Evolutionary conservation across 805 yeast species (phyloP), one percentile per base, ranked within the genome.

Genomic region (Cyberlindnera bimundalis): DNA sequence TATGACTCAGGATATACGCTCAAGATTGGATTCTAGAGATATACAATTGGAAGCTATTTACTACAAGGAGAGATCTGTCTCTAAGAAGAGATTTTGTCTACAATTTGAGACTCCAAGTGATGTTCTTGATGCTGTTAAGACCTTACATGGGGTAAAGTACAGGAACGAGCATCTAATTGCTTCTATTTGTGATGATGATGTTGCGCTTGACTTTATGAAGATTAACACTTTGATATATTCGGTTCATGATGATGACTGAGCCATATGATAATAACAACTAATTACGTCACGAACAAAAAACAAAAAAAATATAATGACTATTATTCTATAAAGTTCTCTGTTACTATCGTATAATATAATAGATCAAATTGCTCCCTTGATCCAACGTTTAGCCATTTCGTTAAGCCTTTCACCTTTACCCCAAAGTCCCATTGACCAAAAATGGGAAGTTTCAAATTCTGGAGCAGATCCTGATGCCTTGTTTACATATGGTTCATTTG

Each of bases 341-440:
- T n/a, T n/a, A n/a, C n/a, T n/a, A n/a, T n/a, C n/a, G n/a, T n/a
- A n/a, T n/a, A n/a, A n/a, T n/a, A n/a, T n/a, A n/a, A n/a, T n/a
- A n/a, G n/a, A n/a, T n/a, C n/a, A n/a, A 14, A 24, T 42, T 17
- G 32, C 45, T 4, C 76, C 76, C 33, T 67, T 61, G 15, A 80
- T 67, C 88, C 87, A 81, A 27, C 67, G 59, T 37, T 64, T 67
- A 2, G 84, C 78, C 35, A 77, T 70, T 19, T 65, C 71, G 52
- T 70, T 74, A 6, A 77, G 40, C 35, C 69, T 58, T 19, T 59
- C 62, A 1, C 77, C 75, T 42, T 73, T 73, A 4, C 71, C 71
- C 87, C 87, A 81, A 12, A 60, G 44, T 1, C 83, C 85, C 66
- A 81, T 57, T n/a, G 83, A 73, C 88, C 88, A 81, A 51, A 81